Base-by-base conservation (phyloP, 2,329 filamentous ascomycete genomes). In the Annulohypoxylon truncatum region DNA sequence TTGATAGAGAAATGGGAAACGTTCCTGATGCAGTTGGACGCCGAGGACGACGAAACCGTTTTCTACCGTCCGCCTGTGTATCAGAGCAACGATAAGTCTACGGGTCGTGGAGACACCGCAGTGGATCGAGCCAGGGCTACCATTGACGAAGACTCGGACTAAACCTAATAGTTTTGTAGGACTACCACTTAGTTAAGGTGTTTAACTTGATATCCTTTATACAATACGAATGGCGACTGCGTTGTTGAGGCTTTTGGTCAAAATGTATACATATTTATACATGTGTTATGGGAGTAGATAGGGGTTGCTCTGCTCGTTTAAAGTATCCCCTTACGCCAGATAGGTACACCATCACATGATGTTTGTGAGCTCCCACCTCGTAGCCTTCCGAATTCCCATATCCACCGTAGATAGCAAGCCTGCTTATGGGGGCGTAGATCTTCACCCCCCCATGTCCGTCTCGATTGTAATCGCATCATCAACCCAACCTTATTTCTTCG, bases 1-100 rank as follows among this genome's bases (percentile, higher is more conserved):
- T 79, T 88, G 69, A 89, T 90, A 75, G 96, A 99, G 80, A 90
- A 98, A 68, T 99, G 96, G 96, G 96, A 99, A 81, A 98, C 96
- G 0, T 99, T 97, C 83, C 85, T 99, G 55, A 90, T 98, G 86
- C 96, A 97, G 78, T 84, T 99, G 44, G 96, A 99, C 77, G 92
- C 93, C 7, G 95, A 97, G 74, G 95, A 98, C 64, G 93, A 97
- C 70, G 93, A 90, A 66, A 84, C 85, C 3, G 86, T 85, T 9
- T 90, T 90, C 74, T 90, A 90, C 77, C 84, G 86, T 61, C 87
- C 88, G 3, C 87, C 88, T 2, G 84, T 89, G n/a, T 83, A 86
- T 70, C 82, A 86, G 66, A 71, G 79, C 24, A 74, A 79, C 53
- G 80, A 82, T 72, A 85, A 86, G 78, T 78, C 81, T 44, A 78